Base-by-base conservation (phyloP, 2,329 filamentous ascomycete species). In the Xenoacremonium recifei region DNA sequence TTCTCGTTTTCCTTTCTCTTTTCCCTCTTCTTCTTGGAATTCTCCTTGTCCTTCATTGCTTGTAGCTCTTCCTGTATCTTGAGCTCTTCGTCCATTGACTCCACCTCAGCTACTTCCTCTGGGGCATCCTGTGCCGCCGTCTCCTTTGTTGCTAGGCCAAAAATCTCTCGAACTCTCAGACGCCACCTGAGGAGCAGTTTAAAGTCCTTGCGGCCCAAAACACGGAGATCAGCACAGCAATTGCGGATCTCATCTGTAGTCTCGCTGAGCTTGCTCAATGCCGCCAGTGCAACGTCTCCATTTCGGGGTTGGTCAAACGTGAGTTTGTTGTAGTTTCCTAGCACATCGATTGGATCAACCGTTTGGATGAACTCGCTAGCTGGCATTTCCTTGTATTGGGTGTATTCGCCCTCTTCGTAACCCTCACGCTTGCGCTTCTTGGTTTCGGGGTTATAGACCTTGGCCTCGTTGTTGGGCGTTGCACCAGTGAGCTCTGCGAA, bases 341-440 rank as follows among this genome's bases (percentile, higher is more conserved):
- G 77, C 57, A 99, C 90, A 3, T 88, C 86, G 47, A 99, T 96
- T 0, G 93, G 93, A 60, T 99, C 93, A 0, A 80, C 82, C 0
- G 90, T 95, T 60, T 97, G 87, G 49, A 99, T 91, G 62, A 97
- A 99, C 41, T 96, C 89, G 63, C 85, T 93, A 1, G 91, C 92
- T 0, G 89, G 73, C 3, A 87, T 79, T 60, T 96, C 89, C 63
- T 96, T 95, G 73, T 87, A 95, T 57, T 96, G 89, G 4, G 83
- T 92, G 65, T 85, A 96, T 53, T 99, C 90, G 25, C 89, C 92
- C 66, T 99, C 93, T 53, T 97, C 92, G 53, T 99, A 99, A 75
- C 93, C 93, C 33, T 95, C 92, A 73, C 93, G 79, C 79, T 96
- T 97, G 44, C 93, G 77, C 80, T 96, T 99, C 77, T 97, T 99